Conservation (phyloP, 78 protist species). For the Dictyostelium intermedium region DNA sequence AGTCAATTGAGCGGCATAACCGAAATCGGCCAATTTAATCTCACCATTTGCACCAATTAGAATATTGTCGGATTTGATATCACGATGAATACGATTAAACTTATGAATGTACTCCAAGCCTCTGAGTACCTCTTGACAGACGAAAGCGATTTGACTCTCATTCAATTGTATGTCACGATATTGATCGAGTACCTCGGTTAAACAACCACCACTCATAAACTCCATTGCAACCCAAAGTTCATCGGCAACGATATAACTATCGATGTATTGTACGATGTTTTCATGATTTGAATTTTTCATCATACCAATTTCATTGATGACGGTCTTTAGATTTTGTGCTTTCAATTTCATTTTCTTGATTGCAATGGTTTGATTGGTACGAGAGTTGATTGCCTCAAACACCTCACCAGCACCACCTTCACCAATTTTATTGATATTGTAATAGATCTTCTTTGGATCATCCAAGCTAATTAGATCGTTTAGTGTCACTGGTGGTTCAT, state of each 20-base stretch:
- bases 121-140: constrained; percentile 53
- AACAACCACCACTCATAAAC: constrained; percentile 84
- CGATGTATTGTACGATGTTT: constrained; percentile 83
- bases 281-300: constrained; percentile 79
- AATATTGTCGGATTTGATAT: constrained; percentile 88
- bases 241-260: constrained; percentile 75
- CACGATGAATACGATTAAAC: constrained; percentile 86
- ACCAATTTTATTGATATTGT: constrained; percentile 85
- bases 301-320: constrained; percentile 83
- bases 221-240: constrained; percentile 88
- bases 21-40: constrained; percentile 91
- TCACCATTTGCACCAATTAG: constrained; percentile 55
- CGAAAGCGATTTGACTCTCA: constrained; percentile 79
- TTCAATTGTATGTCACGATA: constrained; percentile 65
- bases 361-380: constrained; percentile 72
- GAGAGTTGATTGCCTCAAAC: constrained; percentile 56
- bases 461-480: constrained; percentile 74
- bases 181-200: constrained; percentile 84
- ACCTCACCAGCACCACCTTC: constrained; percentile 90
- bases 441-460: constrained; percentile 81
- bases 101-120: constrained; percentile 78
- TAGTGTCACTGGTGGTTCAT: constrained; percentile 69
- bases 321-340: constrained; percentile 64
- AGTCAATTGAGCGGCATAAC: constrained; percentile 83
- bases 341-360: constrained; percentile 84